Evolutionary conservation across 164 flowering plant genomes (phyloP).

Genomic region (Berberis thunbergii): DNA sequence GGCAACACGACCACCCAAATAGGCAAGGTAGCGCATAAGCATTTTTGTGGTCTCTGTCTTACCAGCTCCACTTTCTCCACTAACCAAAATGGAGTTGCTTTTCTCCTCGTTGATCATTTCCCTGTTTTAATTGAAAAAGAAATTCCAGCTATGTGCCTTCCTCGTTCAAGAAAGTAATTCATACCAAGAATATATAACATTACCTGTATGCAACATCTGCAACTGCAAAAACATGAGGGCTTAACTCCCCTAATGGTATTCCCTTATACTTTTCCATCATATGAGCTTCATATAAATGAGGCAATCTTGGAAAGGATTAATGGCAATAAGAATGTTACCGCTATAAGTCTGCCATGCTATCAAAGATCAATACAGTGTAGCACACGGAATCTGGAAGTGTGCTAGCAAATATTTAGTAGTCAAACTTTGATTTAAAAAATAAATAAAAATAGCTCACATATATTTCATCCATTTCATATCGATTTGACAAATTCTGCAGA

Average conservation of each 20-base stretch:
- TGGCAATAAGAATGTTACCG: slow-evolving; percentile 77
- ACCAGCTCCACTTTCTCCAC: slow-evolving; percentile 94
- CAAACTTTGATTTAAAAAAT: background rate
- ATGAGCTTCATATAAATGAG: slow-evolving; percentile 48
- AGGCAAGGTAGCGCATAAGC: slow-evolving; percentile 91
- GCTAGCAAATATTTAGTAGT: background rate
- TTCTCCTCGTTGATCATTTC: slow-evolving; percentile 71
- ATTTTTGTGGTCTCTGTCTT: slow-evolving; percentile 91
- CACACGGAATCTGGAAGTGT: slow-evolving; percentile 2
- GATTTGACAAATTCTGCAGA: slow-evolving; percentile 61
- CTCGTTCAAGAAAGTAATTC: slow-evolving; percentile 1
- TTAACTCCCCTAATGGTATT: slow-evolving; percentile 48
- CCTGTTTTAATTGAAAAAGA: slow-evolving; percentile 28
- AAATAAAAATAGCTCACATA: slow-evolving; percentile 39
- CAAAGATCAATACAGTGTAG: slow-evolving; percentile 10
- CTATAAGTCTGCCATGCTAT: slow-evolving; percentile 69
- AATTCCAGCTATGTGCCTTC: slow-evolving; percentile 4
- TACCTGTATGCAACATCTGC: slow-evolving; percentile 81
- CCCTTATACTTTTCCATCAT: slow-evolving; percentile 73
- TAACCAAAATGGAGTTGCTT: slow-evolving; percentile 68
- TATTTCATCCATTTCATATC: slow-evolving; percentile 70
- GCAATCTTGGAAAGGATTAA: slow-evolving; percentile 74
- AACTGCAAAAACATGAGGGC: slow-evolving; percentile 87
- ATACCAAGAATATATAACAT: slow-evolving; percentile 6
- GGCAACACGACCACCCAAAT: slow-evolving; percentile 55